Evolutionary conservation across 2,329 filamentous ascomycete genomes (phyloP).

Genomic region (Clonostachys rosea): DNA sequence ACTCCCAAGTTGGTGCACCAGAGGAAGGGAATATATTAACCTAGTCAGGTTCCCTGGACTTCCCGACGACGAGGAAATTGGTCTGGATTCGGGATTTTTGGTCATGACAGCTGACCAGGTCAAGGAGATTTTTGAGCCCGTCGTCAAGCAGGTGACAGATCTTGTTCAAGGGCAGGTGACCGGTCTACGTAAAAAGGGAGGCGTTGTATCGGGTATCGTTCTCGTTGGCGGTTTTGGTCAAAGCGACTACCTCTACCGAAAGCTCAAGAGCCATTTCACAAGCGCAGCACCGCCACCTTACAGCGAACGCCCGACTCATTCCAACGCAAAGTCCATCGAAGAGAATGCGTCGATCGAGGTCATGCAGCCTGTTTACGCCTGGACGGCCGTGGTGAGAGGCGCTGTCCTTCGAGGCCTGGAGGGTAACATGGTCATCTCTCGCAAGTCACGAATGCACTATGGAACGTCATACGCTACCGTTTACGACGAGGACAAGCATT

Average conservation of each 20-base stretch:
- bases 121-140: slow-evolving; percentile 71
- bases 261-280: slow-evolving; percentile 65
- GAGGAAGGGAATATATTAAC: background rate
- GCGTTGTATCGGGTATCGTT: slow-evolving; percentile 68
- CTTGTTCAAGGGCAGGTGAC: slow-evolving; percentile 65
- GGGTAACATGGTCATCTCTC: slow-evolving; percentile 73
- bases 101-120: slow-evolving; percentile 66
- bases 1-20: background rate
- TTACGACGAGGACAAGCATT: slow-evolving; percentile 72
- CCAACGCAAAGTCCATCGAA: slow-evolving; percentile 37
- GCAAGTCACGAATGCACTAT: slow-evolving; percentile 72
- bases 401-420: slow-evolving; percentile 72
- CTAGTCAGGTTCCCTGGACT: slow-evolving; percentile 60
- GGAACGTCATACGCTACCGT: slow-evolving; percentile 79
- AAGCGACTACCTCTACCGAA: slow-evolving; percentile 69
- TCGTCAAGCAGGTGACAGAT: slow-evolving; percentile 66
- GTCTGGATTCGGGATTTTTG: slow-evolving; percentile 72
- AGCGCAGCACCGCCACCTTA: slow-evolving; percentile 56
- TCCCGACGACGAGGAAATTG: slow-evolving; percentile 70
- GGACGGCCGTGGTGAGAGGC: slow-evolving; percentile 76
- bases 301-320: slow-evolving; percentile 66
- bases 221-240: slow-evolving; percentile 80
- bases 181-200: slow-evolving; percentile 54
- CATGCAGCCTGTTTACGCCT: slow-evolving; percentile 77
- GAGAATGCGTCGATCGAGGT: slow-evolving; percentile 64